Base-by-base conservation (phyloP, 306 rosid species). In the Sphenostylis stenocarpa region DNA sequence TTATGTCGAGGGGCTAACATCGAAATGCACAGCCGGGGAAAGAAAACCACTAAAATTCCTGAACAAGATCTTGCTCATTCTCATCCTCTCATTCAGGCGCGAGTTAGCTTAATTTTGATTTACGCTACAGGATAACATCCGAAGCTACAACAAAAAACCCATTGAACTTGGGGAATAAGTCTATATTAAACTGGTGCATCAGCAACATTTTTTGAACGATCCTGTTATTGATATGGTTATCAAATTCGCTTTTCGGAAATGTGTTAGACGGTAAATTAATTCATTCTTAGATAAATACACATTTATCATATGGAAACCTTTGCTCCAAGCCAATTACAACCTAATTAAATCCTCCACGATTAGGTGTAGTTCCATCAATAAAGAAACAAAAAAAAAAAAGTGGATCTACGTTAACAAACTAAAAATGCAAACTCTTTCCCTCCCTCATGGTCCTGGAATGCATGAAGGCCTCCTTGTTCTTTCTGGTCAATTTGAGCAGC, bases 401-500 rank as follows among this genome's bases (percentile, higher is more conserved):
- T 10, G 24, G 7, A 73, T 58, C 20, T 16, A 64, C 51, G 29
- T 1, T 13, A 20, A 66, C 14, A 0, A 21, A 5, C 7, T n/a
- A 19, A 24, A 58, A 34, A 75, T 10, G n/a, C 44, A 65, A 79
- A 57, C 16, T 62, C 43, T 8, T 57, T 76, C 63, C 62, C 64
- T 70, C 75, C 82, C 83, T 77, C 4, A 20, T 23, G 9, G 77
- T 73, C 72, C 38, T 62, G 57, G 89, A 73, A 57, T 68, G 84
- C 88, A 62, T 76, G 24, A 79, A 72, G 78, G 17, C 77, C 49
- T 86, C 85, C 55, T 69, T 83, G 57, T 69, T 83, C 82, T 73
- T 92, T 79, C 84, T 83, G 53, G 87, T 81, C 6, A 84, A 66
- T 75, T 80, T 69, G 36, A 92, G 70, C 44, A 90, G 67, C 86